Percentiles rank a stretch among this genome's conserved stretches.
Conservation (phyloP, 371 early-diverging fungal species). For the Rhizoclosmatium hyalinum region DNA sequence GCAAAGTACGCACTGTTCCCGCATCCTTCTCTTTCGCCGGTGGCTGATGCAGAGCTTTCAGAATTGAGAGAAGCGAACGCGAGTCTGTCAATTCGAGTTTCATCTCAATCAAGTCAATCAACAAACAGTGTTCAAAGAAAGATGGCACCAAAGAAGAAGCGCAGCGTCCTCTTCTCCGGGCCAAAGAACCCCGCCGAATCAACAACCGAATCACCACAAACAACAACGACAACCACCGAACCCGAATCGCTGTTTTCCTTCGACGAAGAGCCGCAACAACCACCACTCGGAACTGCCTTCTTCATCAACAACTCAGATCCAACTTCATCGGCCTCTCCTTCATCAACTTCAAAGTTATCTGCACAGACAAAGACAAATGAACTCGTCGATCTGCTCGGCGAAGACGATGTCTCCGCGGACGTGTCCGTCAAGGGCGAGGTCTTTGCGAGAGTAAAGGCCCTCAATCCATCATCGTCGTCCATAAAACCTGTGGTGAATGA, state of each 20-base stretch:
- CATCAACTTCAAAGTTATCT: neutral
- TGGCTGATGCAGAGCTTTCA: neutral
- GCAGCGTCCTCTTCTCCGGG: neutral
- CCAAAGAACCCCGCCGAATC: neutral
- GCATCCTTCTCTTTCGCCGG: neutral
- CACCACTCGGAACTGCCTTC: neutral
- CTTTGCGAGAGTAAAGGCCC: neutral
- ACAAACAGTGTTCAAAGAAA: neutral
- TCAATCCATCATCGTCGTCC: neutral
- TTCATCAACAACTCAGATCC: neutral
- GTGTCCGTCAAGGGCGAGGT: neutral
- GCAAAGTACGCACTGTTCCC: neutral
- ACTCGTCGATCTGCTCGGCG: neutral
- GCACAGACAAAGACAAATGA: neutral
- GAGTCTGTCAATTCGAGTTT: neutral
- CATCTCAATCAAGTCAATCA: neutral
- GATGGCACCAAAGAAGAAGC: conserved; percentile 8
- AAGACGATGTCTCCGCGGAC: neutral
- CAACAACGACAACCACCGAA: neutral
- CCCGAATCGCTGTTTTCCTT: conserved; percentile 10
- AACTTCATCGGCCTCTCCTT: neutral
- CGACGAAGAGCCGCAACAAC: neutral
- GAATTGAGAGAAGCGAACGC: neutral
- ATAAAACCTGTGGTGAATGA: neutral
- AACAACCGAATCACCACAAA: neutral